A percentile compares a stretch with the other conserved stretches of the same genome.
These are phyloP conservation scores for Cadophora gregata DNA, from an alignment of 2,329 filamentous ascomycete genomes.

Conservation along the genomic window DNA sequence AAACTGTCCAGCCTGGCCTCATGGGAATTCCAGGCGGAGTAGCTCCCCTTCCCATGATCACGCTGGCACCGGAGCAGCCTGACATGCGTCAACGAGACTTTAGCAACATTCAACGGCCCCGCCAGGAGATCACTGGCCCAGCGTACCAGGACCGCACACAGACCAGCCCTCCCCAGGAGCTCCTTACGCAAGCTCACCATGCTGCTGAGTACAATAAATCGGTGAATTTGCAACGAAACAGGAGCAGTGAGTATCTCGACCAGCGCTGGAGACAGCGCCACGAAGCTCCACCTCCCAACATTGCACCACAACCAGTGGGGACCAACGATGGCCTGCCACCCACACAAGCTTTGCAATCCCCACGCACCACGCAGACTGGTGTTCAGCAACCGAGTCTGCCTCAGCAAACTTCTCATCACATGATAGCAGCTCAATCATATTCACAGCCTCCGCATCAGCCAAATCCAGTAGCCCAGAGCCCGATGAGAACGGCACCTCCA, in stretches of 20 bases:
- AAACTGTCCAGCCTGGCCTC: slow-evolving; percentile 75
- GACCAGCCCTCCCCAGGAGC: slow-evolving; percentile 75
- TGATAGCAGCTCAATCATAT: slow-evolving; percentile 63
- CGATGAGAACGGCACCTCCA: slow-evolving; percentile 72
- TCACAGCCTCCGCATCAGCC: slow-evolving; percentile 75
- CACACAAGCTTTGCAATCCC: slow-evolving; percentile 63
- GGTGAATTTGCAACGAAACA: slow-evolving; percentile 78
- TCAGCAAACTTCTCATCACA: slow-evolving; percentile 49
- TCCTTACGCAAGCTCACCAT: slow-evolving; percentile 85
- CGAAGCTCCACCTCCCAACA: slow-evolving; percentile 68
- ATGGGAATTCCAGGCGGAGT: slow-evolving; percentile 68
- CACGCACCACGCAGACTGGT: slow-evolving; percentile 60
- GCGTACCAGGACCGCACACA: slow-evolving; percentile 88
- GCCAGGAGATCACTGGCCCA: slow-evolving; percentile 87
- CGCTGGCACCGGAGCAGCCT: slow-evolving; percentile 77
- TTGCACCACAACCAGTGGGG: slow-evolving; percentile 45
- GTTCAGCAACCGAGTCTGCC: slow-evolving; percentile 58
- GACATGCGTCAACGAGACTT: slow-evolving; percentile 82
- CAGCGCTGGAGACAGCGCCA: slow-evolving; percentile 84
- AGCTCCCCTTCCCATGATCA: slow-evolving; percentile 83
- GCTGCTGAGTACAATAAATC: slow-evolving; percentile 90
- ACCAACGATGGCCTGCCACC: slow-evolving; percentile 52
- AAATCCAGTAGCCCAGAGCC: slow-evolving; percentile 73
- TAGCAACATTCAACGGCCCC: slow-evolving; percentile 79
- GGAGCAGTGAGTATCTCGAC: slow-evolving; percentile 80